Evolutionary conservation across 2,329 filamentous ascomycete genomes (phyloP), one percentile per base, ranked within the genome.

Genomic region (Neofusicoccum parvum): DNA sequence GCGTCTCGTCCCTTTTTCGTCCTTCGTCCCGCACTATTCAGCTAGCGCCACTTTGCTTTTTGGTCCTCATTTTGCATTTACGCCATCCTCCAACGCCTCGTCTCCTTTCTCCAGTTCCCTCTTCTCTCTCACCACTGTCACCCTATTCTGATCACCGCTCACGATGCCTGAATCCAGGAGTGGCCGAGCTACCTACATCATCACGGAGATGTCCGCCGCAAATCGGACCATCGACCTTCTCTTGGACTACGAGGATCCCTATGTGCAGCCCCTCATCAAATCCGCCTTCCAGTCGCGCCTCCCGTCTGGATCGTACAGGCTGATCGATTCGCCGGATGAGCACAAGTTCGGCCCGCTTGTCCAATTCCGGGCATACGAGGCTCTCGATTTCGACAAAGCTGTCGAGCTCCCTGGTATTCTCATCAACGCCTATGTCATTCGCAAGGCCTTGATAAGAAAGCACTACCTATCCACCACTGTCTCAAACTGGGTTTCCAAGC

Each of bases 361-460:
- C 2, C 91, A 97, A 76, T 94, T 96, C 74, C 86, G 88, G 2
- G 87, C 91, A 39, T 99, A 99, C 79, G 95, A 99, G 78, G 83
- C 86, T 48, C 86, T 98, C 66, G 91, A 96, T 74, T 98, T 97
- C 76, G 88, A 91, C 64, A 87, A 90, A 72, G 85, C 91, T 17
- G 82, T 90, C 65, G 76, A 82, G 1, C 83, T 92, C 70, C 79
- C 78, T 0, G 87, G 86, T 0, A 87, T 85, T 11, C 82, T 97
- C 1, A 84, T 92, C 70, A 98, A 97, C 79, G 92, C 92, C 73
- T 98, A 97, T 78, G 86, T 97, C 74, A 96, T 98, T 75, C 91
- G 95, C 72, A 98, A 98, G 82, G 95, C 95, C 0, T 83, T 99
- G 20, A 98, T 98, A 72, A 88, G 95, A 66, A 99, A 99, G 79